These are phyloP conservation scores for Huntiella moniliformis DNA, from an alignment of 2,329 filamentous ascomycete species.

Conservation along the genomic window DNA sequence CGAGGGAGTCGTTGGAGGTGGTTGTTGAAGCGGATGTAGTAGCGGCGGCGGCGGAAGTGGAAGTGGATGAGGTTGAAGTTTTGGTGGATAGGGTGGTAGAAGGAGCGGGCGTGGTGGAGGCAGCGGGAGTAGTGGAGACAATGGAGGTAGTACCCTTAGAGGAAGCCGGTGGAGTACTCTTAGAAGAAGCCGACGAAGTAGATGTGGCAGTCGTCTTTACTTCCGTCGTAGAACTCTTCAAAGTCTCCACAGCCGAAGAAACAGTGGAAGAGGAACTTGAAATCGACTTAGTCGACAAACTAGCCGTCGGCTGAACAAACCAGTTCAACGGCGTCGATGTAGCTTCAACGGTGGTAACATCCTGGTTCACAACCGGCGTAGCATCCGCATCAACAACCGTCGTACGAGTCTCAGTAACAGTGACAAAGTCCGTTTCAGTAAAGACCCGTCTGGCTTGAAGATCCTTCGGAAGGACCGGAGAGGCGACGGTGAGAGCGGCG, in stretches of 20 bases:
- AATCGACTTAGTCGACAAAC: no score
- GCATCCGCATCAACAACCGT: not conserved
- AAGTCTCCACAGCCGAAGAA: no score
- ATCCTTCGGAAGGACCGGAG: not conserved
- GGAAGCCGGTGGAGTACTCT: not conserved
- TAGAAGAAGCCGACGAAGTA: not conserved
- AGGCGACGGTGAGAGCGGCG: constrained; percentile 1
- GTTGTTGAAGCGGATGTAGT: not conserved
- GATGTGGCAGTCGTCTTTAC: not conserved
- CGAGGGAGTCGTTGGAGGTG: not conserved
- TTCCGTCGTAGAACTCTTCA: no score
- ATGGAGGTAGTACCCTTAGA: not conserved
- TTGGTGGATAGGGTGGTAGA: not conserved
- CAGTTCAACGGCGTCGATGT: no score
- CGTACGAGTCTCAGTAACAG: not conserved
- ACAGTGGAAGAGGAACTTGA: no score
- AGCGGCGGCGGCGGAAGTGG: not conserved
- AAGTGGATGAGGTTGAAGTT: not conserved
- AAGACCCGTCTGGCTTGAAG: not conserved
- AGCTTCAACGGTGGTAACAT: not conserved
- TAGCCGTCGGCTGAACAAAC: no score
- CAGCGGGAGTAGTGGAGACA: not conserved
- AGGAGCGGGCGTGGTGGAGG: not conserved
- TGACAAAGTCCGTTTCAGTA: not conserved
- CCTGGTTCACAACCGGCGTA: not conserved